Percentiles rank a stretch among this genome's conserved stretches.
Evolutionary conservation across 768 basidiomycete genomes (phyloP).

Genomic region (Termitomyces sp.): DNA sequence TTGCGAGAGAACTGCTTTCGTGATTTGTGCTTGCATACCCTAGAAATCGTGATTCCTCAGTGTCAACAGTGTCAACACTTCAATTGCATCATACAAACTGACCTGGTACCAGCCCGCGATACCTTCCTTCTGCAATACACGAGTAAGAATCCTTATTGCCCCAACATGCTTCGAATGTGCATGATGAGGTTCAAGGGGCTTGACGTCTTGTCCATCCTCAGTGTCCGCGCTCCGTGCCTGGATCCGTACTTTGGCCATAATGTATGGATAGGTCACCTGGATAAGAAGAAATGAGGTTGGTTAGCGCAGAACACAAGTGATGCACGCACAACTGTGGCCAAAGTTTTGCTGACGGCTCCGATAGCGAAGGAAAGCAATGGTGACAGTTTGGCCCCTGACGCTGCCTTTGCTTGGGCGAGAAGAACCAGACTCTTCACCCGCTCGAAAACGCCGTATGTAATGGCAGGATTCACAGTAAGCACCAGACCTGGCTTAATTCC

Average conservation of each 20-base stretch:
- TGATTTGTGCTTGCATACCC: slow-evolving; percentile 96
- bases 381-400: slow-evolving; percentile 53
- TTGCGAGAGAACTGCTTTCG: slow-evolving; percentile 93
- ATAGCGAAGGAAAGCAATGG: slow-evolving; percentile 77
- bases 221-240: slow-evolving; percentile 72
- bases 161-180: slow-evolving; percentile 51
- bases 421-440: slow-evolving; percentile 76
- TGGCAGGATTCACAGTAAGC: slow-evolving; percentile 96
- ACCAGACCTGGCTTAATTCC: slow-evolving; percentile 90
- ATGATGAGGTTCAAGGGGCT: slow-evolving; percentile 38
- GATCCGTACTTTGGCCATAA: slow-evolving; percentile 94
- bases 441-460: slow-evolving; percentile 95
- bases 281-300: background rate
- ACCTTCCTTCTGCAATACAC: slow-evolving; percentile 74
- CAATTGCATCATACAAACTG: slow-evolving; percentile 16
- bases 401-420: slow-evolving; percentile 42
- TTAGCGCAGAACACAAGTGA: background rate
- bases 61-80: background rate
- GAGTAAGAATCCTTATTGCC: slow-evolving; percentile 69
- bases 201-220: slow-evolving; percentile 36
- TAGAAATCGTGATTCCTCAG: slow-evolving; percentile 21
- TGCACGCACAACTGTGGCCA: slow-evolving; percentile 84
- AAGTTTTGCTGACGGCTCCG: slow-evolving; percentile 91
- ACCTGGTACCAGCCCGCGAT: slow-evolving; percentile 96
- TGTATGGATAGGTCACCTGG: slow-evolving; percentile 92